phyloP scores from a whole-genome alignment of 1,139 yeast species.

The Pichia sp. region DNA sequence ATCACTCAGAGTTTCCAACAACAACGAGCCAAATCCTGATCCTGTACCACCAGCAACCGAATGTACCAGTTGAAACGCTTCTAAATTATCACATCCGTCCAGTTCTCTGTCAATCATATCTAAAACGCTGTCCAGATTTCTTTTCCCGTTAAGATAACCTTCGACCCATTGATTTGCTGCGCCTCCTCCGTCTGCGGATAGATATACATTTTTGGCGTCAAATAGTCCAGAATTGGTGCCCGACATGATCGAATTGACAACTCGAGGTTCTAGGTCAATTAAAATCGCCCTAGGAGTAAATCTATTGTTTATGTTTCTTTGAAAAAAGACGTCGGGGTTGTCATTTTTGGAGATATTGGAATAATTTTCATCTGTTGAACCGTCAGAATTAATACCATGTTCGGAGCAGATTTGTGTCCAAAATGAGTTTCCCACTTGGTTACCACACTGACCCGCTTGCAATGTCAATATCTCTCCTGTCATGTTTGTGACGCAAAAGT shows the following conservation, averaged over 20 bases:
- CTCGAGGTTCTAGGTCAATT: conserved; percentile 88
- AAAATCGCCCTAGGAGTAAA: conserved; percentile 85
- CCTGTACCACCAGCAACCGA: conserved; percentile 99
- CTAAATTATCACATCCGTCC: conserved; percentile 83
- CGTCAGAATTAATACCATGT: conserved; percentile 79
- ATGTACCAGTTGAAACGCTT: conserved; percentile 85
- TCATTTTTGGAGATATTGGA: conserved; percentile 42
- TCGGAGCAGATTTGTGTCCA: conserved; percentile 88
- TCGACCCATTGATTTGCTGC: conserved; percentile 97
- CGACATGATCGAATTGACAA: conserved; percentile 49
- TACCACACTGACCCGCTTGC: conserved; percentile 90
- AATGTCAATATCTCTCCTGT: conserved; percentile 55
- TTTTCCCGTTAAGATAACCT: conserved; percentile 73
- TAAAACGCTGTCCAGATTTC: conserved; percentile 59
- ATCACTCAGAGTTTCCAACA: conserved; percentile 74
- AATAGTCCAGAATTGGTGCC: conserved; percentile 43
- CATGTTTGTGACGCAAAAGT: conserved; percentile 14
- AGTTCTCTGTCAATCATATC: conserved; percentile 86
- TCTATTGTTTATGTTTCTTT: conserved; percentile 62
- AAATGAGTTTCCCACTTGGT: conserved; percentile 88
- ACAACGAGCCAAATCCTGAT: conserved; percentile 82
- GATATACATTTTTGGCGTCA: conserved; percentile 76
- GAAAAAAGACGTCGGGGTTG: conserved; percentile 79
- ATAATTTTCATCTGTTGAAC: conserved; percentile 35
- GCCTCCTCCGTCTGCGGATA: conserved; percentile 75